Conservation (phyloP, 1,284 basidiomycete genomes). For the Cutaneotrichosporon sp. region DNA sequence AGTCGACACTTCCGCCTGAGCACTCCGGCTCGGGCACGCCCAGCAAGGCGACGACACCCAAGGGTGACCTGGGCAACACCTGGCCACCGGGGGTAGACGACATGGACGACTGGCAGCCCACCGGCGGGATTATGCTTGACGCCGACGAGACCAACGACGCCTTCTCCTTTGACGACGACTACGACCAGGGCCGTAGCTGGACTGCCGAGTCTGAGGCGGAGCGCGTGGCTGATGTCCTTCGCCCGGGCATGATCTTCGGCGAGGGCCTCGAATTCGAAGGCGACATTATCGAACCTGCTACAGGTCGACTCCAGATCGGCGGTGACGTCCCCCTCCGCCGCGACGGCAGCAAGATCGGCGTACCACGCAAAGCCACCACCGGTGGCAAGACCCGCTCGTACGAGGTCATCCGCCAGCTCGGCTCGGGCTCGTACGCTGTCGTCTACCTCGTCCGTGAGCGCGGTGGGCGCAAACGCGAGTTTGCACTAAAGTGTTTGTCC, state of each 20-base stretch:
- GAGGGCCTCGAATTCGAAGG: slow-evolving; percentile 46
- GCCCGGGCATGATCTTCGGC: slow-evolving; percentile 41
- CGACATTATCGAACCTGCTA: slow-evolving; percentile 42
- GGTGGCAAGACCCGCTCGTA: slow-evolving; percentile 52
- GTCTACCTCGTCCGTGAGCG: slow-evolving; percentile 90
- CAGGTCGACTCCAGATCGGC: slow-evolving; percentile 26
- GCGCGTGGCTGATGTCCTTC: slow-evolving; percentile 33
- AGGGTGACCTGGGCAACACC: slow-evolving; percentile 15
- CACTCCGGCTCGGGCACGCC: slow-evolving; percentile 35
- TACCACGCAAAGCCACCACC: slow-evolving; percentile 11
- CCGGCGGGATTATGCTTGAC: slow-evolving; percentile 40
- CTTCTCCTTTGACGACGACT: slow-evolving; percentile 21
- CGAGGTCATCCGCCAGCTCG: slow-evolving; percentile 76
- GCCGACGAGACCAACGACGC: slow-evolving; percentile 19
- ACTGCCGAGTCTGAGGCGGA: slow-evolving; percentile 20
- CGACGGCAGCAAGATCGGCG: slow-evolving; percentile 39
- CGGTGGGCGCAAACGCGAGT: slow-evolving; percentile 76
- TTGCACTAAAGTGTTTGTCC: slow-evolving; percentile 88
- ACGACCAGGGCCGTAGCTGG: slow-evolving; percentile 16
- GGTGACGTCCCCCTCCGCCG: slow-evolving; percentile 34
- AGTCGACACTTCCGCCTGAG: slow-evolving; percentile 14
- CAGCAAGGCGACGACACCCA: slow-evolving; percentile 29
- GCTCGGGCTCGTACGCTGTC: slow-evolving; percentile 84
- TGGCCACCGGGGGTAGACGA: slow-evolving; percentile 29
- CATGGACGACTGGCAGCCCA: slow-evolving; percentile 41